Conservation (phyloP, 306 rosid genomes). For the Vicia villosa region DNA sequence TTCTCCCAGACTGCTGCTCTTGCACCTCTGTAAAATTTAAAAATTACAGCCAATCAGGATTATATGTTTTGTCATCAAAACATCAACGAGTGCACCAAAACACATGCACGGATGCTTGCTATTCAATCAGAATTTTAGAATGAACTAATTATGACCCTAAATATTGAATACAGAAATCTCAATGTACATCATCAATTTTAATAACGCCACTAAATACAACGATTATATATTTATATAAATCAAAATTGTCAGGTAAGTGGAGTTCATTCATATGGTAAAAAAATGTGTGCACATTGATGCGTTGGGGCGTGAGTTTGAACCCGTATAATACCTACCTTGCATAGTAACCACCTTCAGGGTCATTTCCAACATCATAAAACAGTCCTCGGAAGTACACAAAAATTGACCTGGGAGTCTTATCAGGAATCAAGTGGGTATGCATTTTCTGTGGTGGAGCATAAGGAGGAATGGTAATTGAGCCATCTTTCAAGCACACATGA, state of each 20-base stretch:
- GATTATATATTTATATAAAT: conserved; percentile 9
- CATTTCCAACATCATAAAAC: conserved; percentile 92
- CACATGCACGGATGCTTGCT: conserved; percentile 5
- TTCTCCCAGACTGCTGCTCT: conserved; percentile 99
- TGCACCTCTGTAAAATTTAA: conserved; percentile 68
- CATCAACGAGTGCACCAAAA: conserved; percentile 23
- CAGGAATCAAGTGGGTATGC: conserved; percentile 79
- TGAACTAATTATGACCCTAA: neutral
- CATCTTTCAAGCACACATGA: conserved; percentile 86
- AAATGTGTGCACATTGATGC: too few species aligned
- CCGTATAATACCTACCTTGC: conserved; percentile 63
- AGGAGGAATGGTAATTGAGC: conserved; percentile 89
- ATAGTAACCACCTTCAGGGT: conserved; percentile 95
- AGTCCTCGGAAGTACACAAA: conserved; percentile 91
- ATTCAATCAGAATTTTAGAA: neutral
- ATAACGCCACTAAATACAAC: conserved; percentile 8
- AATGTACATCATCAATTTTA: conserved; percentile 21
- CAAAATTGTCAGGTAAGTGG: neutral
- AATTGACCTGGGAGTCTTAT: conserved; percentile 79
- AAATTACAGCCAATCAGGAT: conserved; percentile 20
- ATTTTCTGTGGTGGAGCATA: conserved; percentile 96
- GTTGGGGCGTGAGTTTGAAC: neutral
- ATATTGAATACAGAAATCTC: conserved; percentile 12
- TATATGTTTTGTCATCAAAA: neutral
- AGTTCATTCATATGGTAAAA: too few species aligned